A percentile compares a stretch with the other conserved stretches of the same genome.
Evolutionary conservation across 352 stramenopile genomes (phyloP).

Genomic region (Blastocystis hominis): DNA sequence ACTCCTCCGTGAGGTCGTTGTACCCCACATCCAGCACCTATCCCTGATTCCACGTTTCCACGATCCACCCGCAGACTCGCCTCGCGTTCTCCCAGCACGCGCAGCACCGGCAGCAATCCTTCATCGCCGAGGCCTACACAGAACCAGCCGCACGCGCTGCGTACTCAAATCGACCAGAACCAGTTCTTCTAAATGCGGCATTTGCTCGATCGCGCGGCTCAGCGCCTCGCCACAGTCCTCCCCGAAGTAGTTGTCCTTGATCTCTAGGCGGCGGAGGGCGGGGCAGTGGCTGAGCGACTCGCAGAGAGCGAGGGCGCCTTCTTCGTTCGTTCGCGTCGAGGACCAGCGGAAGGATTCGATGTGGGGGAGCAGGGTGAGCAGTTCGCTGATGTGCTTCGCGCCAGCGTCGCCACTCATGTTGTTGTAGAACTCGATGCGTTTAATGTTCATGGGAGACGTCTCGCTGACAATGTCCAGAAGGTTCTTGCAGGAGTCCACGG

Average conservation of each 20-base stretch:
- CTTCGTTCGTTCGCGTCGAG: not conserved
- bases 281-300: not conserved
- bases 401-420: slow-evolving; percentile 54
- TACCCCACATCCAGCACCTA: not conserved
- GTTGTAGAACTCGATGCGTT: slow-evolving; percentile 42
- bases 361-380: not conserved
- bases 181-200: slow-evolving; percentile 20
- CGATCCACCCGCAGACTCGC: not conserved
- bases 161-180: not conserved
- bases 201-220: not conserved
- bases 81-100: not conserved
- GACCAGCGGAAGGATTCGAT: slow-evolving; percentile 43
- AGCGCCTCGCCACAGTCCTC: slow-evolving; percentile 13
- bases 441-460: slow-evolving; percentile 10
- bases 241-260: slow-evolving; percentile 55
- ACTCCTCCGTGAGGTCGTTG: not conserved
- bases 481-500: slow-evolving; percentile 7
- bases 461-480: not conserved
- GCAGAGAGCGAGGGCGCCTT: slow-evolving; percentile 20
- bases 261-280: not conserved
- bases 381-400: not conserved
- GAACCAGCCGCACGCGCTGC: too few relatives aligned
- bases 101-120: not conserved
- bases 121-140: not conserved
- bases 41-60: not conserved